Evolutionary conservation across 2,329 filamentous ascomycete species (phyloP).

Genomic region (Pestalotiopsis fici): DNA sequence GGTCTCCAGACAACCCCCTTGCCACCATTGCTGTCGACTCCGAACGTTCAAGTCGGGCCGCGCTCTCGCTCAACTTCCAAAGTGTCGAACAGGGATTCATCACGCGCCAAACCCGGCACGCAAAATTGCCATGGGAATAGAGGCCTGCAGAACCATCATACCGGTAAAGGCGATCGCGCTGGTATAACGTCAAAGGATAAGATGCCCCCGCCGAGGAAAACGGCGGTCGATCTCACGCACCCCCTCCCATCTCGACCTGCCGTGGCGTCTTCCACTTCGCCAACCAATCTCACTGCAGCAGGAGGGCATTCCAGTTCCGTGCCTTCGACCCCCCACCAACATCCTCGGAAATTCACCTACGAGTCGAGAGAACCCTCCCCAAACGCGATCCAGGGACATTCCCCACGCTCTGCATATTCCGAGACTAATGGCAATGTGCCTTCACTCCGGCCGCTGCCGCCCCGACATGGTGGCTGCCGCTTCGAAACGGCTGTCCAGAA

Average conservation of each 20-base stretch:
- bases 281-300: constrained; percentile 51
- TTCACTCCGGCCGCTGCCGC: constrained; percentile 65
- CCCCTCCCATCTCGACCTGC: constrained; percentile 19
- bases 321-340: constrained; percentile 90
- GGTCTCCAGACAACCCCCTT: constrained; percentile 58
- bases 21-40: constrained; percentile 55
- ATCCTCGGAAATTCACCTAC: constrained; percentile 79
- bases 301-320: constrained; percentile 77
- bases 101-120: constrained; percentile 45
- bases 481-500: constrained; percentile 86
- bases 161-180: constrained; percentile 62
- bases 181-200: constrained; percentile 63
- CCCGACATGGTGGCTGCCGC: constrained; percentile 67
- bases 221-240: constrained; percentile 8
- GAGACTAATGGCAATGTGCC: constrained; percentile 79
- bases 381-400: constrained; percentile 73
- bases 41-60: constrained; percentile 56
- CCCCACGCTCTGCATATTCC: constrained; percentile 86
- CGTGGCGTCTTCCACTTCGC: constrained; percentile 35
- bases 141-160: constrained; percentile 45
- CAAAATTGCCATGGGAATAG: constrained; percentile 68
- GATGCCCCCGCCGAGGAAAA: constrained; percentile 28
- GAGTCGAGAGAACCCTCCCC: constrained; percentile 81
- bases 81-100: constrained; percentile 56
- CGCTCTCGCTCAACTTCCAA: constrained; percentile 62